These are phyloP conservation scores for Gleditsia sinensis DNA, from an alignment of 306 rosid genomes.

Conservation along the genomic window DNA sequence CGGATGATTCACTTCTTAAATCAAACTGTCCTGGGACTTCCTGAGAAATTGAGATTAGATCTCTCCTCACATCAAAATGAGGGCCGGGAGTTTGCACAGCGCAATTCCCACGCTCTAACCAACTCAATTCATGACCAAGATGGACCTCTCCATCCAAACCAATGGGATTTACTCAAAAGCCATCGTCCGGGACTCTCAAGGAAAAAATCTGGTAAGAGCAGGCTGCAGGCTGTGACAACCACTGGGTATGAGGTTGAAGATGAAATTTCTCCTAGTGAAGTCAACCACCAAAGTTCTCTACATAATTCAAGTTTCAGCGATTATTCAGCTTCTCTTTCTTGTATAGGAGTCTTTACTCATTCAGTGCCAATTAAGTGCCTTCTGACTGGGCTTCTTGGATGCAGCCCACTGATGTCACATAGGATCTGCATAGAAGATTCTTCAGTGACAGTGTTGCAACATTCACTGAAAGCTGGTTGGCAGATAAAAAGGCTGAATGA, in stretches of 20 bases:
- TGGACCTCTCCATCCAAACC: conserved; percentile 54
- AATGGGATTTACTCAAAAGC: conserved; percentile 63
- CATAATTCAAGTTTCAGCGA: conserved; percentile 55
- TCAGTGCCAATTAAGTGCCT: conserved; percentile 89
- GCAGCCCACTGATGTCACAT: conserved; percentile 78
- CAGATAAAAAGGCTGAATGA: conserved; percentile 91
- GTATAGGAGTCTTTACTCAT: conserved; percentile 88
- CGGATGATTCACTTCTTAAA: conserved; percentile 82
- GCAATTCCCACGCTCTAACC: conserved; percentile 52
- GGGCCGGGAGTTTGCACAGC: conserved; percentile 54
- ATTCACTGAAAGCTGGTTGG: conserved; percentile 94
- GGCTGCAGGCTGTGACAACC: conserved; percentile 80
- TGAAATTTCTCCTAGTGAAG: conserved; percentile 61
- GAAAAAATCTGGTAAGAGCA: conserved; percentile 91
- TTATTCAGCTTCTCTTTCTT: conserved; percentile 55
- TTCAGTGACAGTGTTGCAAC: conserved; percentile 91
- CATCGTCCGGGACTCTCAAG: conserved; percentile 65
- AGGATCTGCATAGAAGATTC: conserved; percentile 92
- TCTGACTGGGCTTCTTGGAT: conserved; percentile 88
- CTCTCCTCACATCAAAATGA: conserved; percentile 63
- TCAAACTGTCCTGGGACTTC: conserved; percentile 61
- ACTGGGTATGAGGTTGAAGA: conserved; percentile 78
- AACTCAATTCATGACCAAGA: conserved; percentile 75
- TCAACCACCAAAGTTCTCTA: conserved; percentile 56
- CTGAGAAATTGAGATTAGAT: conserved; percentile 74